phyloP scores from a whole-genome alignment of 352 stramenopile species.

The Phytophthora melonis region DNA sequence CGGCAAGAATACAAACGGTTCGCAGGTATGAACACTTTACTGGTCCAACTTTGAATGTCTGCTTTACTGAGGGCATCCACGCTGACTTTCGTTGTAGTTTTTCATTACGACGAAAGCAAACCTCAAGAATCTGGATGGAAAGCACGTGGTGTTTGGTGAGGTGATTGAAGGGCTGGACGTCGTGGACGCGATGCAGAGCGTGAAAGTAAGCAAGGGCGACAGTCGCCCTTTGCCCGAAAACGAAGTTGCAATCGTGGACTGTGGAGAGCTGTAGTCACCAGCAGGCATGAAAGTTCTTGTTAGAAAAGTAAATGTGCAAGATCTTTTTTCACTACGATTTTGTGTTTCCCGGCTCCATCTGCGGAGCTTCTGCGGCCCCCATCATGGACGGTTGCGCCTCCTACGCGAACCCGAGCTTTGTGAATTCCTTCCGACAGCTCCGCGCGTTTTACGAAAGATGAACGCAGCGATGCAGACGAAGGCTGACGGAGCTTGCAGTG shows the following conservation, averaged over 20 bases:
- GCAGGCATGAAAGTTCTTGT: constrained; percentile 1
- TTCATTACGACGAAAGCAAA: constrained; percentile 80
- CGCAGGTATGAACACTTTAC: constrained; percentile 53
- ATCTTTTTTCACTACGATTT: constrained; percentile 68
- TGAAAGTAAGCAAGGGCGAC: constrained; percentile 63
- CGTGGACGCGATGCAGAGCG: constrained; percentile 74
- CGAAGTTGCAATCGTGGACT: constrained; percentile 73
- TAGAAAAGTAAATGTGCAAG: constrained; percentile 75
- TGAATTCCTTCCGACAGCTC: constrained; percentile 65
- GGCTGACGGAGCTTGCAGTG: constrained; percentile 48
- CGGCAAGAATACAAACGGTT: constrained; percentile 77
- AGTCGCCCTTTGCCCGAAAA: constrained; percentile 60
- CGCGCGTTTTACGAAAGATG: constrained; percentile 49
- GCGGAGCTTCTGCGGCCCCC: constrained; percentile 4
- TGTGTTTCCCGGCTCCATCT: constrained; percentile 57
- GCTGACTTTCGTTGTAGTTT: constrained; percentile 46
- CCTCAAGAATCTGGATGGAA: constrained; percentile 89
- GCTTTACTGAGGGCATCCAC: neutral
- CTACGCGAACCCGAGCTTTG: constrained; percentile 61
- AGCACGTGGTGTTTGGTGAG: constrained; percentile 98
- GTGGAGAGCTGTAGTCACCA: constrained; percentile 54
- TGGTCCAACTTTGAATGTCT: neutral
- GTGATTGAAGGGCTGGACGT: constrained; percentile 86
- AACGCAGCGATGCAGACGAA: constrained; percentile 42
- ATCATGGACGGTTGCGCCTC: constrained; percentile 42